phyloP scores from a whole-genome alignment of 306 rosid genomes.

The Prunus dulcis region DNA sequence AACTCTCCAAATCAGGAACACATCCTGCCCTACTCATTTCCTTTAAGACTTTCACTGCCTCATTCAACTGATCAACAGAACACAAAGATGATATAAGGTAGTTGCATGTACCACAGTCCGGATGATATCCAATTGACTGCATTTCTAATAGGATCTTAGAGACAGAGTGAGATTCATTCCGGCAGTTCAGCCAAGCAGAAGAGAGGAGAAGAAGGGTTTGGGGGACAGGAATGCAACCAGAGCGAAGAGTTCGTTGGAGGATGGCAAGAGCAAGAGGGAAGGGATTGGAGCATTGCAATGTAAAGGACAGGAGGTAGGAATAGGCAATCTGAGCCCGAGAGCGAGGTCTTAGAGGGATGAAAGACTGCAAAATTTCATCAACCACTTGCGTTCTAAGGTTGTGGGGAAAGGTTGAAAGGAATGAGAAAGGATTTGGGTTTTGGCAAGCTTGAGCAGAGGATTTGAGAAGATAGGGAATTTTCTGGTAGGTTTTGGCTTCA shows the following conservation, averaged over 20 bases:
- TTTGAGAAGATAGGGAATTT: slow-evolving; percentile 57
- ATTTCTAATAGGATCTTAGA: slow-evolving; percentile 52
- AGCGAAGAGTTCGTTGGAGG: slow-evolving; percentile 50
- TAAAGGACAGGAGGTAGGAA: slow-evolving; percentile 50
- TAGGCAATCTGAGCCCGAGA: slow-evolving; percentile 43
- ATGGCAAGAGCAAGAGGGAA: slow-evolving; percentile 61
- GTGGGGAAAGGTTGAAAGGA: slow-evolving; percentile 52
- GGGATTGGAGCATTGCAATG: slow-evolving; percentile 57
- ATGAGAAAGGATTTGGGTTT: slow-evolving; percentile 66
- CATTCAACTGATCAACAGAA: slow-evolving; percentile 42
- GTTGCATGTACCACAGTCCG: slow-evolving; percentile 60
- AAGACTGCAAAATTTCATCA: slow-evolving; percentile 76
- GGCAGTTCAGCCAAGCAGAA: slow-evolving; percentile 55
- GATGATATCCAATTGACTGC: slow-evolving; percentile 64
- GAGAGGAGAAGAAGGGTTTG: slow-evolving; percentile 65
- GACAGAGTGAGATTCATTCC: slow-evolving; percentile 36
- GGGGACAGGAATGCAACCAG: slow-evolving; percentile 66
- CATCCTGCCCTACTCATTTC: slow-evolving; percentile 75
- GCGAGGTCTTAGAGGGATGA: slow-evolving; percentile 61
- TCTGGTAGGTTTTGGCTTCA: slow-evolving; percentile 52
- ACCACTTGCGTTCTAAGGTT: slow-evolving; percentile 42
- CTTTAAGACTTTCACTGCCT: slow-evolving; percentile 50
- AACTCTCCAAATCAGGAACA: slow-evolving; percentile 67
- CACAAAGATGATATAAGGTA: slow-evolving; percentile 60
- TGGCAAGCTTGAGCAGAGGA: slow-evolving; percentile 36